phyloP scores from a whole-genome alignment of 2,329 filamentous ascomycete genomes.

The Aspergillus novoparasiticus region DNA sequence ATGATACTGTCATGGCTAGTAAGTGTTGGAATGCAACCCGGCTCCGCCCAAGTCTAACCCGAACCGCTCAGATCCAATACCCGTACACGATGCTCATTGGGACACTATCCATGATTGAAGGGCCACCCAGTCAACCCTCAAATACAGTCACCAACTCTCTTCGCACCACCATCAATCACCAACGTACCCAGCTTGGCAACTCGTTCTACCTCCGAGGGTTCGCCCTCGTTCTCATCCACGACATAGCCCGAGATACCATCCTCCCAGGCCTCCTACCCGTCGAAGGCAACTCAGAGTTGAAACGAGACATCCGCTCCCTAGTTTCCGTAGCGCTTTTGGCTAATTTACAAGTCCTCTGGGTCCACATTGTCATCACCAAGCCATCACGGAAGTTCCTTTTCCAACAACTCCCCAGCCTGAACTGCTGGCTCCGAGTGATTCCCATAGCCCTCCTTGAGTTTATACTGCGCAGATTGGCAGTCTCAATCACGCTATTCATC shows the following conservation, averaged over 20 bases:
- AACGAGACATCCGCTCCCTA: background rate
- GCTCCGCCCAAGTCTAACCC: background rate
- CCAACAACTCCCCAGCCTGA: background rate
- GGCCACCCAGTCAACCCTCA: background rate
- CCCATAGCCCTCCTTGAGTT: background rate
- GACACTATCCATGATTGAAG: slow-evolving; percentile 1
- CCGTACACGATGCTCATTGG: background rate
- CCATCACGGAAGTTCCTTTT: background rate
- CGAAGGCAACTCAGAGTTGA: background rate
- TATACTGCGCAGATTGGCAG: background rate
- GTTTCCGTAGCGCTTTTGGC: background rate
- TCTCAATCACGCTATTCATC: background rate
- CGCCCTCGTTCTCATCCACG: slow-evolving; percentile 1
- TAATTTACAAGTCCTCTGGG: background rate
- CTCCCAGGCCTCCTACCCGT: background rate
- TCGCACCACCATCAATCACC: background rate
- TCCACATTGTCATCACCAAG: background rate
- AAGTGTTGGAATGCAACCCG: background rate
- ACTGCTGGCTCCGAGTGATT: background rate
- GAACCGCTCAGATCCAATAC: background rate
- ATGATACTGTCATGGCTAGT: slow-evolving; percentile 3
- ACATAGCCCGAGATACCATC: slow-evolving; percentile 1
- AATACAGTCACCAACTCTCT: background rate
- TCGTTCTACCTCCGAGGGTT: background rate
- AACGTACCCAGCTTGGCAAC: background rate